Evolutionary conservation across 495 filamentous ascomycete genomes (phyloP).

Genomic region (Hyaloscypha finlandica): DNA sequence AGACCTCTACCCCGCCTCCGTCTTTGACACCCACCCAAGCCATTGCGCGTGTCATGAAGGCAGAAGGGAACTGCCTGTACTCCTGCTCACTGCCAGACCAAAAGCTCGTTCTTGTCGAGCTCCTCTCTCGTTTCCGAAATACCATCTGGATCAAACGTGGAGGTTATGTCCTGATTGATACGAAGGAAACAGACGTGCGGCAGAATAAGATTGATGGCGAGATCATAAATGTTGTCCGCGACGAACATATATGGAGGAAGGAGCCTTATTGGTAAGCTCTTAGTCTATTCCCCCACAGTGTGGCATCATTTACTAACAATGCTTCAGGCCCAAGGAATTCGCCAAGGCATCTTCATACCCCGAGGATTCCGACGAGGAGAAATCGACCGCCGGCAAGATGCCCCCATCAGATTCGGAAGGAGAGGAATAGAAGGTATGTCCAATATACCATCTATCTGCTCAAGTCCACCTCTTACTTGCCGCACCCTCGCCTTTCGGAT

Average conservation of each 20-base stretch:
- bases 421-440: constrained; percentile 36
- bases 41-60: constrained; percentile 75
- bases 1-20: constrained; percentile 72
- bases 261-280: constrained; percentile 77
- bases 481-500: constrained; percentile 29
- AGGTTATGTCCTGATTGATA: constrained; percentile 83
- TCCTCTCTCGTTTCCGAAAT: constrained; percentile 79
- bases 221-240: constrained; percentile 88
- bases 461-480: constrained; percentile 30
- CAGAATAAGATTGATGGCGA: constrained; percentile 83
- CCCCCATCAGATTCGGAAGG: constrained; percentile 66
- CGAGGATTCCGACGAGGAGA: constrained; percentile 68
- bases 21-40: constrained; percentile 62
- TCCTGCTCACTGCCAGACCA: constrained; percentile 60
- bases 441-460: constrained; percentile 9
- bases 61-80: constrained; percentile 87
- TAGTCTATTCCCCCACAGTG: background rate
- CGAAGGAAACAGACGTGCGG: constrained; percentile 58
- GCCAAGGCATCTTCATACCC: constrained; percentile 58
- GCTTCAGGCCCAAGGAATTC: constrained; percentile 77
- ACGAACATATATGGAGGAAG: constrained; percentile 92
- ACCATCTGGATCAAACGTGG: constrained; percentile 89
- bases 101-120: constrained; percentile 69
- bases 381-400: constrained; percentile 79
- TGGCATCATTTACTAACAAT: constrained; percentile 27